Base-by-base conservation (phyloP, 768 basidiomycete species). In the Strobilomyces confusus region DNA sequence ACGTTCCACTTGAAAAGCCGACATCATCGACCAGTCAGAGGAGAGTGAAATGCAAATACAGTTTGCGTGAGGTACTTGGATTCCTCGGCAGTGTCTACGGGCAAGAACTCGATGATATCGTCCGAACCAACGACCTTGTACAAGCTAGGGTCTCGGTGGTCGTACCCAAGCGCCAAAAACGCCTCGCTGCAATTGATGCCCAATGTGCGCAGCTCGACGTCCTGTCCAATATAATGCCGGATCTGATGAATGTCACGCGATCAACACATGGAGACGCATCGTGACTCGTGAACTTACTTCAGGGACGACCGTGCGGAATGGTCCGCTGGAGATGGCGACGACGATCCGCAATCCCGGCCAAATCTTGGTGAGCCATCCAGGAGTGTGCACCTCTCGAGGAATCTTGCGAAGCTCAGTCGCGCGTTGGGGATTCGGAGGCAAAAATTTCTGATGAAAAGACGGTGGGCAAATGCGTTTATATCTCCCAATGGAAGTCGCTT, bases 71-170 rank as follows among this genome's bases (percentile, higher is more conserved):
- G 20, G 34, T 54, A 36, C 19, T 54, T 54, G 33, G 62, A 56
- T 36, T 69, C 63, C 33, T 69, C 67, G 1, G 62, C 54, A 1
- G 53, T 17, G 11, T 66, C 56, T 15, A 59, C 1, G 9, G 56
- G 49, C 3, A 66, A 34, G 44, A 60, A 66, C 41, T 62, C 59
- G 4, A 66, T 49, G 20, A 62, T 60, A 15, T 68, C 66, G 25
- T 66, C 56, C 9, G 61, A 68, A 14, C 59, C 58, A 12, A 65
- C 56, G 9, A 61, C 51, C 32, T 66, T 66, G 53, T 63, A 57
- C 38, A 61, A 42, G 44, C 45, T 63, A 1, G 59, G 43, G 19
- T 68, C 64, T 30, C 58, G 60, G 29, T 56, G 44, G n/a, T 63
- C 58, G n/a, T 64, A 62, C 14, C 51, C 59, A 29, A 63, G 53